Evolutionary conservation across 2,329 filamentous ascomycete species (phyloP), one percentile per base, ranked within the genome.

Genomic region (Colletotrichum spaethianum): DNA sequence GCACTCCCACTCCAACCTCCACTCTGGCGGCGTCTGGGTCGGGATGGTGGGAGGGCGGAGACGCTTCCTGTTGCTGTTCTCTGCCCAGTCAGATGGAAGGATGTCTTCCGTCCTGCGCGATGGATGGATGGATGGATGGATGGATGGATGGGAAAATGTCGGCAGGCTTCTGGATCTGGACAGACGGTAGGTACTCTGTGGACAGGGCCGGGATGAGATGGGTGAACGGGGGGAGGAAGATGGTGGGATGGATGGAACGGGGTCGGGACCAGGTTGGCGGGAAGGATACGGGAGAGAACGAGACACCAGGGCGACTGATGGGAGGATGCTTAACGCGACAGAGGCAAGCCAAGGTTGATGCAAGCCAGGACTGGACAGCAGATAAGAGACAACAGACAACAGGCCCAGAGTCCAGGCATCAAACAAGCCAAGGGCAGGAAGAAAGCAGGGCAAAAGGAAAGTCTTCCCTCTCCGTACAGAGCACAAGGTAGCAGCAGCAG

Each of bases 211-310:
- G 14, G 40, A 18, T 6, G 40, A 18, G 40, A 42, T 18, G 14
- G 40, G 40, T 18, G 40, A 36, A 36, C 2, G 42, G 12, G 44
- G 44, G 44, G 44, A 46, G 7, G 44, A 18, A 11, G 44, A 46
- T 23, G 44, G 20, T 33, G 52, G 12, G 59, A 33, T 33, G 20
- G 42, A 26, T 8, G 59, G 42, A n/a, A 48, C 6, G 20, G 59
- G 44, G 59, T 59, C 26, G 11, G 23, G 56, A 59, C 55, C 63
- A 44, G 63, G 38, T 48, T 33, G 64, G 64, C 38, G 56, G 59
- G 57, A 67, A 50, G 60, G 11, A 14, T 36, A 36, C 31, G 20
- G 40, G 40, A 53, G 63, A 65, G 55, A 61, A 57, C 56, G 65
- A 23, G 44, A 48, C 26, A 31, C 12, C 23, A 23, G 52, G 36